Percentiles rank a stretch among this genome's conserved stretches.
These are phyloP conservation scores for Blastocladiella emersonii DNA, from an alignment of 371 early-diverging fungal genomes.

Conservation along the genomic window DNA sequence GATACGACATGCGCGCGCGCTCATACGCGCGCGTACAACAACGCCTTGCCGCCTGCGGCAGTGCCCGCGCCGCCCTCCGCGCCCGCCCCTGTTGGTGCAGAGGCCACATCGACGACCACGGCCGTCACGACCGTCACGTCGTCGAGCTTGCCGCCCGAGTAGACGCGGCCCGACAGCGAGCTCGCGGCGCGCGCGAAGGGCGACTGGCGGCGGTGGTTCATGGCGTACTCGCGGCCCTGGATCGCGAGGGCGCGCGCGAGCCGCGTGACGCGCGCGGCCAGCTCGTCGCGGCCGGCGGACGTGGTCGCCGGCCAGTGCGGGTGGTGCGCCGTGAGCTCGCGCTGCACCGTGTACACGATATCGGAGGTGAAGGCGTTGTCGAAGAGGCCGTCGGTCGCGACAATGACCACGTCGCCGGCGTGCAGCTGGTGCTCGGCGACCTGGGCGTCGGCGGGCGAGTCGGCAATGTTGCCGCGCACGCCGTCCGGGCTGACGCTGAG, in stretches of 20 bases:
- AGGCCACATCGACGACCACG: constrained; percentile 6
- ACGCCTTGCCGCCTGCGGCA: too few relatives aligned
- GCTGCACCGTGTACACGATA: constrained; percentile 4
- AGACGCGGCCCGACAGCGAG: neutral
- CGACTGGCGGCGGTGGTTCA: neutral
- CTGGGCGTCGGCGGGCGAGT: constrained; percentile 7
- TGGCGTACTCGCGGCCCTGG: neutral
- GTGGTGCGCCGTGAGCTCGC: neutral
- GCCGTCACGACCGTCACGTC: constrained; percentile 8
- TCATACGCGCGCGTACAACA: too few relatives aligned
- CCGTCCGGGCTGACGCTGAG: constrained; percentile 3
- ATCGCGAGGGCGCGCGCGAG: neutral
- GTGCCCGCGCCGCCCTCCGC: too few relatives aligned
- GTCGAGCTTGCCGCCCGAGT: constrained; percentile 8
- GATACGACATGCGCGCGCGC: too few relatives aligned
- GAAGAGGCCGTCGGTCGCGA: constrained; percentile 11
- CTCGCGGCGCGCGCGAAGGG: constrained; percentile 2
- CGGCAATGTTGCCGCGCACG: constrained; percentile 6
- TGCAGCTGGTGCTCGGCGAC: constrained; percentile 1
- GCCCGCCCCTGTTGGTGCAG: too few relatives aligned
- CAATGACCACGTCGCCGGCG: constrained; percentile 10
- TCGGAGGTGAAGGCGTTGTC: constrained; percentile 8
- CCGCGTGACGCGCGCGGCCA: neutral
- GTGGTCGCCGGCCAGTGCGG: neutral
- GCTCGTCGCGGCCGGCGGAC: neutral